phyloP scores from a whole-genome alignment of 2,329 filamentous ascomycete species.

The Pleoardoris graminearum region DNA sequence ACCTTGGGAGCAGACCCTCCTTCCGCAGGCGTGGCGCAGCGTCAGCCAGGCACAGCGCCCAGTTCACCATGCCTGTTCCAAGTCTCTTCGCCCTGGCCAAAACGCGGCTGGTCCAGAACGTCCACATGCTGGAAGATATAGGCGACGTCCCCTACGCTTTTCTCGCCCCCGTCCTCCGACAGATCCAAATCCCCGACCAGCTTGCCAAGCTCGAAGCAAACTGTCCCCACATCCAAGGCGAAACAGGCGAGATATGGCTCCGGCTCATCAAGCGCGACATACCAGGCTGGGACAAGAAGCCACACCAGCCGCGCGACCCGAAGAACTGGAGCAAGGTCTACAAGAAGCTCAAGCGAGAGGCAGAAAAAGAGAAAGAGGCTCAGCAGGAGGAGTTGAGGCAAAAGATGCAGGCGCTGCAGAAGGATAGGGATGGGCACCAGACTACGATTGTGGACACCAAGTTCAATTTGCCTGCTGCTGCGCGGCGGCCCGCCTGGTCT shows the following conservation, averaged over 20 bases:
- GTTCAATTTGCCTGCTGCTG: conserved; percentile 25
- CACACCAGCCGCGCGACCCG: conserved; percentile 65
- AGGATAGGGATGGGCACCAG: conserved; percentile 35
- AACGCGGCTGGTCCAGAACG: conserved; percentile 47
- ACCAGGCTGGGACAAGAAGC: conserved; percentile 65
- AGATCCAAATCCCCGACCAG: conserved; percentile 73
- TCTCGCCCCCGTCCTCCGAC: conserved; percentile 68
- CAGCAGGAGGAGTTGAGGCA: conserved; percentile 39
- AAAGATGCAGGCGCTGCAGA: conserved; percentile 37
- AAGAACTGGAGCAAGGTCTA: conserved; percentile 80
- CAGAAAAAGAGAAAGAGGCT: conserved; percentile 41
- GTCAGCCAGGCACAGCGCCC: background rate
- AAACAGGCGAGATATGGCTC: conserved; percentile 75
- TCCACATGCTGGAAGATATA: conserved; percentile 64
- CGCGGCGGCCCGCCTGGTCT: conserved; percentile 15
- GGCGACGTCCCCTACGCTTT: conserved; percentile 70
- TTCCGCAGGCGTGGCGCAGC: background rate
- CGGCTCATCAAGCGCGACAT: conserved; percentile 79
- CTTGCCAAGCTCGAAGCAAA: conserved; percentile 71
- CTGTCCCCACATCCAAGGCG: conserved; percentile 73
- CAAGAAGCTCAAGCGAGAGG: conserved; percentile 49
- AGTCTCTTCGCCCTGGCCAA: conserved; percentile 47
- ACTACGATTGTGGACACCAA: conserved; percentile 37
- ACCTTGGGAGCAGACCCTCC: background rate
- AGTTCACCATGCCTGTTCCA: conserved; percentile 37